Conservation (phyloP, 176 grass and related monocot species). For the Ananas comosus region DNA sequence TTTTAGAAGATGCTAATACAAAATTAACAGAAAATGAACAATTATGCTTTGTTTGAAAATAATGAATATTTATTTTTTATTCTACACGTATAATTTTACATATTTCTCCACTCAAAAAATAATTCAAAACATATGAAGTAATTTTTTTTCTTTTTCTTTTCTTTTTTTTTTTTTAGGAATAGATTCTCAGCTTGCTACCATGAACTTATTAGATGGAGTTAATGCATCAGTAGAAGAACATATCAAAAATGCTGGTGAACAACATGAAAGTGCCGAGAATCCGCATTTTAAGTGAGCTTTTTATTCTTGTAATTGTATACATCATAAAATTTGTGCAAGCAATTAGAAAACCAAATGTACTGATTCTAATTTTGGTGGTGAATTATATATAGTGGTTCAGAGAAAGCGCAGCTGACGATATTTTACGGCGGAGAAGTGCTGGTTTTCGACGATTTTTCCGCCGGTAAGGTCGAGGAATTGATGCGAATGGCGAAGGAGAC, state of each 20-base stretch:
- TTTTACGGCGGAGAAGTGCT: conserved; percentile 50
- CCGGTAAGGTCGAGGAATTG: conserved; percentile 32
- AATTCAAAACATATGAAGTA: neutral
- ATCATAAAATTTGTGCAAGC: neutral
- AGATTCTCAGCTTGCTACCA: conserved; percentile 31
- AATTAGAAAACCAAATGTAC: neutral
- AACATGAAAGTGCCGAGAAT: neutral
- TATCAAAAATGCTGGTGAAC: neutral
- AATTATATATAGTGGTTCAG: conserved; percentile 19
- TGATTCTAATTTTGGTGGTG: neutral
- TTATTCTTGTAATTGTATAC: neutral
- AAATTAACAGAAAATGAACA: too few relatives aligned
- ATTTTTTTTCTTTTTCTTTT: neutral
- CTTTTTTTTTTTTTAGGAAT: conserved; percentile 15
- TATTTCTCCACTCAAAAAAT: neutral
- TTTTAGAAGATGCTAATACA: too few relatives aligned
- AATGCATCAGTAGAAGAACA: conserved; percentile 14
- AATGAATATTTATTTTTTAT: too few relatives aligned
- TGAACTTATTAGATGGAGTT: conserved; percentile 37
- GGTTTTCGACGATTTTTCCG: conserved; percentile 41
- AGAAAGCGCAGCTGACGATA: conserved; percentile 36
- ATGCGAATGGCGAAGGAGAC: conserved; percentile 24
- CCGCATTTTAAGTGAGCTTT: neutral
- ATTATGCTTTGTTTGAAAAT: too few relatives aligned
- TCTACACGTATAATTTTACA: too few relatives aligned